Base-by-base conservation (phyloP, 2,329 filamentous ascomycete genomes). In the Alternaria metachromatica region DNA sequence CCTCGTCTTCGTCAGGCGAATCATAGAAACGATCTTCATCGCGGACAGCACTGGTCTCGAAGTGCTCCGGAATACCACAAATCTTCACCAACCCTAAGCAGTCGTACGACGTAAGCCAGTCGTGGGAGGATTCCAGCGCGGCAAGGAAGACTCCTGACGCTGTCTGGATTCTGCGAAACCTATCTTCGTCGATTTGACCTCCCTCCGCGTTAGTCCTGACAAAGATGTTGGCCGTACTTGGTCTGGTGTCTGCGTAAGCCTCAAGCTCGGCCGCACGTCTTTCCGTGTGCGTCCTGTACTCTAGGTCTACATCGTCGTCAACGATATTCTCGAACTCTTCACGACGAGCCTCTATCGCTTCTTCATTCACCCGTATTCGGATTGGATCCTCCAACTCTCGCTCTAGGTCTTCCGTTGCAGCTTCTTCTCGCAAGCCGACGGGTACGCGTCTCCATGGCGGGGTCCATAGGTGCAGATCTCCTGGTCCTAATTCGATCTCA, bases 101-200 rank as follows among this genome's bases (percentile, higher is more conserved):
- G 46, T 67, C 66, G 26, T 55, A 68, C 3, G 66, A 68, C 5
- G 64, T 68, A 26, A 33, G 50, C 63, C 64, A 68, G n/a, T 66
- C 66, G 23, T 51, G 37, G 2, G 63, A 58, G 0, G 41, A 33
- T 10, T 68, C 66, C 2, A 46, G 45, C 6, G 66, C 64, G 2
- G 64, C 33, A 15, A 66, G 30, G 28, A 62, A 66, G 9, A 68
- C 26, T 7, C 65, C 63, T 4, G 55, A 21, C 6, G 10, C 18
- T 8, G 58, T 59, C n/a, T 37, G 64, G 1, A 58, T 51, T 5
- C 13, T 21, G 12, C 48, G 12, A 23, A 63, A 54, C 5, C 25
- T 12, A 6, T 46, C 57, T 15, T 12, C 8, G 4, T 23, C 8
- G 4, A 13, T n/a, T 21, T 13, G 21, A 11, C 5, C 15, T 11